Conservation (phyloP, 1,284 basidiomycete species). For the Austroboletus novae-zelandiae region DNA sequence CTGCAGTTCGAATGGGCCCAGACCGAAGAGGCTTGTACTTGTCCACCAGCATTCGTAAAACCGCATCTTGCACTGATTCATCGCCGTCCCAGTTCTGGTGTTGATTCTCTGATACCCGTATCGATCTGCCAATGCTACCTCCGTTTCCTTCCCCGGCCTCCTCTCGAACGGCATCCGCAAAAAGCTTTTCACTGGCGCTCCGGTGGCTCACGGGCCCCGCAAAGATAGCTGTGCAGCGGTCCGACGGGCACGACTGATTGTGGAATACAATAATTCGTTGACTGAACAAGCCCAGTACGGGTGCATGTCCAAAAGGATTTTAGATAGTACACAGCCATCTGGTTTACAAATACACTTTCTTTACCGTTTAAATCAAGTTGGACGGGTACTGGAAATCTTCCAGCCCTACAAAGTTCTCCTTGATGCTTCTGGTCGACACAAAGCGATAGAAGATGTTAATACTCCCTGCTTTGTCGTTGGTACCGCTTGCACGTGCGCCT, state of each 20-base stretch:
- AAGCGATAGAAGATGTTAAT: slow-evolving; percentile 90
- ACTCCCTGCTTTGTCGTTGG: slow-evolving; percentile 97
- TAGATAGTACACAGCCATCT: background rate
- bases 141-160: slow-evolving; percentile 33
- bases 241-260: background rate
- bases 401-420: slow-evolving; percentile 88
- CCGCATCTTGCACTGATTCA: slow-evolving; percentile 68
- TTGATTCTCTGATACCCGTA: slow-evolving; percentile 19
- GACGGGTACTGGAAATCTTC: slow-evolving; percentile 83
- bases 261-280: background rate
- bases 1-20: slow-evolving; percentile 62
- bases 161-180: slow-evolving; percentile 67
- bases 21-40: slow-evolving; percentile 78
- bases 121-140: no score
- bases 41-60: slow-evolving; percentile 83
- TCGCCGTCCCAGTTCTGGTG: slow-evolving; percentile 76
- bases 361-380: slow-evolving; percentile 60
- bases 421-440: slow-evolving; percentile 89
- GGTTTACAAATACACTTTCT: background rate
- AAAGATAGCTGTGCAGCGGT: background rate
- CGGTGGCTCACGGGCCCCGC: background rate
- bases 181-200: slow-evolving; percentile 38
- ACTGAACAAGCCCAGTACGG: background rate
- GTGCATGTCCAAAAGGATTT: no score
- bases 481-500: slow-evolving; percentile 89